phyloP scores from a whole-genome alignment of 148 eudicot species.

The Rhododendron ferrugineum region DNA sequence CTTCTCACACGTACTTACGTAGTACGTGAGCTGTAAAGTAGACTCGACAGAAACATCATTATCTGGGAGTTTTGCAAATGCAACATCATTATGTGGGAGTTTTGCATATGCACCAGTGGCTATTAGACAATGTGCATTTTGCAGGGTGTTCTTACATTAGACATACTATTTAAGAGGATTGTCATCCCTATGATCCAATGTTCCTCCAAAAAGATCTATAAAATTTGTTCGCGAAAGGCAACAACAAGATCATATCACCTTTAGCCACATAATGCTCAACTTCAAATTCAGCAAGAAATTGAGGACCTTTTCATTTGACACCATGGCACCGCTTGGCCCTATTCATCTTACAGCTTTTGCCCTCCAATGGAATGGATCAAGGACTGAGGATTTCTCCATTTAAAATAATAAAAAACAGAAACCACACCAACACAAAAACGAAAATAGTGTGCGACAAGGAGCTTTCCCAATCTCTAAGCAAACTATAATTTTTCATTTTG shows the following conservation, averaged over 20 bases:
- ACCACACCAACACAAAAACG: neutral
- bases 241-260: neutral
- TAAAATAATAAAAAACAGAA: neutral
- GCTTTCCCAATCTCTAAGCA: neutral
- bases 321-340: neutral
- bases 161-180: neutral
- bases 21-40: neutral
- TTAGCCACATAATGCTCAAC: neutral
- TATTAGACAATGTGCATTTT: neutral
- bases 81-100: neutral
- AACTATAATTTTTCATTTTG: neutral
- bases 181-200: neutral
- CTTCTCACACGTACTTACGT: neutral
- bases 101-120: neutral
- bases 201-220: neutral
- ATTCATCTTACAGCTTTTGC: neutral
- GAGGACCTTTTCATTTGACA: neutral
- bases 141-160: neutral
- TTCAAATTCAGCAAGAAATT: neutral
- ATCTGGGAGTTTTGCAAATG: neutral
- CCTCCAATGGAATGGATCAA: neutral
- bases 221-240: neutral
- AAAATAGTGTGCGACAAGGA: neutral
- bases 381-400: neutral
- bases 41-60: neutral